Conservation (phyloP, 2,329 filamentous ascomycete species). For the Fusarium sp. region DNA sequence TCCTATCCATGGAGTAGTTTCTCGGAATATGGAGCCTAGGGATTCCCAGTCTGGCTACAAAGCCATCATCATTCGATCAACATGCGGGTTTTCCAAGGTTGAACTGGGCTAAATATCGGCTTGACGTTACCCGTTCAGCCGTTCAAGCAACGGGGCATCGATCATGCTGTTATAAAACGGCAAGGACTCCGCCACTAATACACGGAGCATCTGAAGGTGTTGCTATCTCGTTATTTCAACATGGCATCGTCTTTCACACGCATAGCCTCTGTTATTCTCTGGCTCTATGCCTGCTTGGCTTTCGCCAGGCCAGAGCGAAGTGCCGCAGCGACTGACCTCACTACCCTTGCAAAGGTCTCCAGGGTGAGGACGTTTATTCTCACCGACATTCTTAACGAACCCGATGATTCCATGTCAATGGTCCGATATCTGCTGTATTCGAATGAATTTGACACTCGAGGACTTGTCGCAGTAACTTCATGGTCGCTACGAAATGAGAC, state of each 20-base stretch:
- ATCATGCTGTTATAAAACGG: not conserved
- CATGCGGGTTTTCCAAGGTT: not conserved
- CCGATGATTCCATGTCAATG: conserved; percentile 17
- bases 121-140: no score
- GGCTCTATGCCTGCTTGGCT: not conserved
- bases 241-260: not conserved
- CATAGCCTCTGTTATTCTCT: not conserved
- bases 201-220: not conserved
- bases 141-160: not conserved
- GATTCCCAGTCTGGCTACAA: not conserved
- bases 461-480: conserved; percentile 2
- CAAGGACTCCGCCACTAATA: not conserved
- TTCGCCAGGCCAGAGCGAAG: not conserved
- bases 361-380: conserved; percentile 4
- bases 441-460: conserved; percentile 8
- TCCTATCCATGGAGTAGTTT: not conserved
- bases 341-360: not conserved
- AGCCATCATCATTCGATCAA: not conserved
- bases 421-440: conserved; percentile 16
- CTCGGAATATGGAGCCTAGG: not conserved
- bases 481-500: conserved; percentile 11
- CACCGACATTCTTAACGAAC: conserved; percentile 12
- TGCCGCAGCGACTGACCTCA: not conserved
- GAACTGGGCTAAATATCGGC: not conserved
- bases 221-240: not conserved